Base-by-base conservation (phyloP, 2,329 filamentous ascomycete species). In the Sclerotinia minor region DNA sequence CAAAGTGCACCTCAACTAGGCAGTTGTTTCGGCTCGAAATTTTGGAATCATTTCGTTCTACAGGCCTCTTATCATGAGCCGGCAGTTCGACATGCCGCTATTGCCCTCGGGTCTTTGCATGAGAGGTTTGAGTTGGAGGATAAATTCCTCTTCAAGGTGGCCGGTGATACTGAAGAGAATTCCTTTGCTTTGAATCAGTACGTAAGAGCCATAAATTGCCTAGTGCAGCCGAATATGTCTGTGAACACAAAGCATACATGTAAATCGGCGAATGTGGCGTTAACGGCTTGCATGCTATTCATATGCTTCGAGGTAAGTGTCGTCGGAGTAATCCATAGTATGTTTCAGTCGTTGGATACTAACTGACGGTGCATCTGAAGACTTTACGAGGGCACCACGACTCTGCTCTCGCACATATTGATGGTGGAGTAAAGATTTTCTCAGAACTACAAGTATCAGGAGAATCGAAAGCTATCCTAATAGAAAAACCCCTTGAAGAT, bases 11-110 rank as follows among this genome's bases (percentile, higher is more conserved):
- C 79, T 41, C 85, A 87, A 72, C 78, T 90, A 8, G 87, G 86
- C 0, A 86, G 87, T n/a, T 88, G 86, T 72, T 89, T 89, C 69
- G 84, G 88, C 72, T 83, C 82, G 32, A 80, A 82, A 2, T 90
- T 90, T 73, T 90, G 87, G 87, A 85, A 82, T 1, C 80, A 82
- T 54, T 81, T 83, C 21, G 85, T 90, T 5, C 75, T 89, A 17
- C 84, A 86, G 71, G 85, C 87, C 73, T 88, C 85, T 61, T 85
- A 89, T 71, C 79, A 81, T 2, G 71, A 73, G 59, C 68, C 67
- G 5, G 69, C 71, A 41, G 67, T 74, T 29, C 68, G 67, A 53
- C 68, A 73, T 69, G 72, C 71, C 44, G 44, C 69, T 35, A 54
- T 73, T 54, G 72, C 69, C 26, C 57, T 74, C 2, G 71, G 71